Percentiles rank a stretch among this genome's conserved stretches.
Evolutionary conservation across 148 eudicot species (phyloP).

Genomic region (Chenopodium formosanum): DNA sequence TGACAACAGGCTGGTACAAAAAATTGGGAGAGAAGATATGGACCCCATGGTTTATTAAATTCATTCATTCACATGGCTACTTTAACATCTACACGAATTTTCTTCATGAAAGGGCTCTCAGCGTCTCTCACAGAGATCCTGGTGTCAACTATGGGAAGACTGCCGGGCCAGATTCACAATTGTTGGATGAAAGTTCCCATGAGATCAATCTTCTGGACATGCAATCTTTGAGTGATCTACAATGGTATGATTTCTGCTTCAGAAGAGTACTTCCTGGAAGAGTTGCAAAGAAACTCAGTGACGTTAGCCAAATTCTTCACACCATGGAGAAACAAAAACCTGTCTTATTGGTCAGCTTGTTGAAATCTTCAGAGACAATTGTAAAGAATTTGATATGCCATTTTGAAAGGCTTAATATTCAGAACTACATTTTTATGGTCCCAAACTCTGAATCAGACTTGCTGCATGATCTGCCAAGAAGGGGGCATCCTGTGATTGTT

Average conservation of each 20-base stretch:
- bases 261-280: slow-evolving; percentile 65
- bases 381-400: slow-evolving; percentile 76
- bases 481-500: slow-evolving; percentile 80
- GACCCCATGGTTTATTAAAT: slow-evolving; percentile 99
- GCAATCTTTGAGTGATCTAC: slow-evolving; percentile 54
- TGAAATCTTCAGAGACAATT: slow-evolving; percentile 37
- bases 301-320: slow-evolving; percentile 46
- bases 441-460: slow-evolving; percentile 49
- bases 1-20: slow-evolving; percentile 95
- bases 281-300: slow-evolving; percentile 47
- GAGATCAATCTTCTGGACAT: slow-evolving; percentile 47
- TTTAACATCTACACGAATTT: slow-evolving; percentile 84
- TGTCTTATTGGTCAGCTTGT: slow-evolving; percentile 52
- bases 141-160: slow-evolving; percentile 92
- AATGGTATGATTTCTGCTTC: slow-evolving; percentile 96
- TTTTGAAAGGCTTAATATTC: slow-evolving; percentile 66
- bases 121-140: slow-evolving; percentile 84
- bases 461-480: slow-evolving; percentile 66
- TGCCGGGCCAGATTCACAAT: slow-evolving; percentile 84
- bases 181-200: slow-evolving; percentile 47
- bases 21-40: slow-evolving; percentile 91
- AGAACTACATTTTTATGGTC: slow-evolving; percentile 65
- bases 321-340: slow-evolving; percentile 55
- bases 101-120: slow-evolving; percentile 69
- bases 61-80: slow-evolving; percentile 76